Evolutionary conservation across 2,329 filamentous ascomycete species (phyloP), one percentile per base, ranked within the genome.

Genomic region (Cladosporium sp.): DNA sequence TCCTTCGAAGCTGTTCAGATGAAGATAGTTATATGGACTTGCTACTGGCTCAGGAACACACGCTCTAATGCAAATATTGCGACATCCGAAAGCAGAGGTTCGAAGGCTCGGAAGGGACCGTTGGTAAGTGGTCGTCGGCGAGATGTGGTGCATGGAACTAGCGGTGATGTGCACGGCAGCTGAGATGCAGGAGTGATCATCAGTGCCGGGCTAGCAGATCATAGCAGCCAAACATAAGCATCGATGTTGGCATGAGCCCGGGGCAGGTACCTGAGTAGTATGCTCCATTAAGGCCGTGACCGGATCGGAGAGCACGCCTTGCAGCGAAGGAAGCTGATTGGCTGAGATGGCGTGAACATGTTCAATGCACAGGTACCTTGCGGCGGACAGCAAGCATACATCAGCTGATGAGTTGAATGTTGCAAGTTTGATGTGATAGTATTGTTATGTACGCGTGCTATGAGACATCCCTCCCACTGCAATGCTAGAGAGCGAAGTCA

Each of bases 381-480:
- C 25, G 42, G 25, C 15, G 12, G 22, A 12, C 7, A 28, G 25
- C 5, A 47, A 47, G 19, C n/a, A 19, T n/a, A 17, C 22, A n/a
- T 47, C 30, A 34, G 43, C 15, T 30, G 25, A 30, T 30, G 11
- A 47, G 15, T 17, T 47, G 25, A n/a, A 20, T 28, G n/a, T 30
- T 37, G 30, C 8, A 40, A 14, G 12, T 19, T 14, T 37, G 17
- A 37, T 50, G 30, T 19, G n/a, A 12, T 36, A 5, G 15, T 37
- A 22, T 11, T 38, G 12, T 15, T 49, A 56, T 56, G 54, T 56
- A 56, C 54, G 54, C 54, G 54, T 56, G 54, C 43, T 56, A 56
- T 56, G 54, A 56, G 54, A 56, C 54, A 39, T 56, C 54, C 34
- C 54, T 56, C 43, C 54, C 54, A 56, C 42, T 25, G 54, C 54